These are phyloP conservation scores for Phytophthora cajani DNA, from an alignment of 352 stramenopile species.

Conservation along the genomic window DNA sequence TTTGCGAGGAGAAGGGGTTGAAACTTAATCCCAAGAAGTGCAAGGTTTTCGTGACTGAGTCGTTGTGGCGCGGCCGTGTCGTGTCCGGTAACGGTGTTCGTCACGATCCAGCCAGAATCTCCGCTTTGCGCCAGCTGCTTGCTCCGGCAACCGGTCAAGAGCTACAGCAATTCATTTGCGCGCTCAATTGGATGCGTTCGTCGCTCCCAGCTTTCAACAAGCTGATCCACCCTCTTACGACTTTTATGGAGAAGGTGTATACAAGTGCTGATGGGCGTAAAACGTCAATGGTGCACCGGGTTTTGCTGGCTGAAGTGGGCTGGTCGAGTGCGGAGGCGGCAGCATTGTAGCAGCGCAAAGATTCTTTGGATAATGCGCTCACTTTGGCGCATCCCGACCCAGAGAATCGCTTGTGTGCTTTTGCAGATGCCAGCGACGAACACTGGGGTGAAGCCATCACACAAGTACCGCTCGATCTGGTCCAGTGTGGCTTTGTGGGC, in stretches of 20 bases:
- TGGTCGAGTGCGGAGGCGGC: background rate
- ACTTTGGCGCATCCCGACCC: slow-evolving; percentile 5
- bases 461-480: background rate
- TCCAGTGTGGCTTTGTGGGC: background rate
- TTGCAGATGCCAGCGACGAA: too few species aligned
- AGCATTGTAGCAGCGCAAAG: background rate
- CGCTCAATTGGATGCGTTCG: slow-evolving; percentile 10
- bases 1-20: background rate
- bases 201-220: slow-evolving; percentile 13
- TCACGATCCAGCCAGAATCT: background rate
- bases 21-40: too few species aligned
- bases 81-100: background rate
- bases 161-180: slow-evolving; percentile 11
- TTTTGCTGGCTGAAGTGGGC: background rate
- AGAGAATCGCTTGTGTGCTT: too few species aligned
- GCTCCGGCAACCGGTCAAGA: slow-evolving; percentile 5
- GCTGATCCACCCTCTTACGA: background rate
- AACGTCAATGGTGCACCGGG: background rate
- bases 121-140: background rate
- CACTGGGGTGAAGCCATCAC: too few species aligned
- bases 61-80: too few species aligned
- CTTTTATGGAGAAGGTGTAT: slow-evolving; percentile 13
- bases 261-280: slow-evolving; percentile 2
- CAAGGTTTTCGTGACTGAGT: too few species aligned
- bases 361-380: background rate